These are phyloP conservation scores for Colletotrichum sp. DNA, from an alignment of 2,329 filamentous ascomycete species.

Conservation along the genomic window DNA sequence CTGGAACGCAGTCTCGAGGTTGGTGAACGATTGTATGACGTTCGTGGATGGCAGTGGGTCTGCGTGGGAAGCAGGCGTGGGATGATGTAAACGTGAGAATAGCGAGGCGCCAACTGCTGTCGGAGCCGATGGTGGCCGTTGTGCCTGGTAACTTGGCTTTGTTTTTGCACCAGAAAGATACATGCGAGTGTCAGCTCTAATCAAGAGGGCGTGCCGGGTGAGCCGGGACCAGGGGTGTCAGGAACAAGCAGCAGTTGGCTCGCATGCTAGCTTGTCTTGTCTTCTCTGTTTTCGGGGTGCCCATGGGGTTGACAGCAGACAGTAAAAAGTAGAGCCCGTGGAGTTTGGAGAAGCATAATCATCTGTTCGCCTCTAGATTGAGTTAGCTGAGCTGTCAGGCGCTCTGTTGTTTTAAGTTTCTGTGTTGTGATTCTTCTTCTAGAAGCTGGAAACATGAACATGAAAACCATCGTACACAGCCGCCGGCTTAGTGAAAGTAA, in stretches of 20 bases:
- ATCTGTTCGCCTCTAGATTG: background rate
- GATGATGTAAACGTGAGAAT: conserved; percentile 14
- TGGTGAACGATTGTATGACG: conserved; percentile 5
- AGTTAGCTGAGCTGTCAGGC: background rate
- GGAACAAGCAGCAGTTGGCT: background rate
- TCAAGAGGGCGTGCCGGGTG: background rate
- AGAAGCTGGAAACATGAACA: background rate
- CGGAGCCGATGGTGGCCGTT: background rate
- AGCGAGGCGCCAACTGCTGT: background rate
- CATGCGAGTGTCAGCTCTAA: background rate
- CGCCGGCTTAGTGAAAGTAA: background rate
- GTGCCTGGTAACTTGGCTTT: background rate
- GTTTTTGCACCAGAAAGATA: background rate
- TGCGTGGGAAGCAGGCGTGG: background rate
- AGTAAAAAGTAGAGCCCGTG: background rate
- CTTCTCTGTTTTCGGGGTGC: background rate
- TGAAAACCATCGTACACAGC: background rate
- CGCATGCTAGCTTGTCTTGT: background rate
- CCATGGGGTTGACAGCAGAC: background rate
- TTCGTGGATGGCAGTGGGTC: background rate
- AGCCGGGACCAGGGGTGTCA: background rate
- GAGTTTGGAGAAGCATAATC: background rate
- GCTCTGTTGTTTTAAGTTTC: background rate
- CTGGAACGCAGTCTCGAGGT: background rate
- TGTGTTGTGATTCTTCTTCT: background rate